Base-by-base conservation (phyloP, 1,139 yeast species). In the Candida albicans region DNA sequence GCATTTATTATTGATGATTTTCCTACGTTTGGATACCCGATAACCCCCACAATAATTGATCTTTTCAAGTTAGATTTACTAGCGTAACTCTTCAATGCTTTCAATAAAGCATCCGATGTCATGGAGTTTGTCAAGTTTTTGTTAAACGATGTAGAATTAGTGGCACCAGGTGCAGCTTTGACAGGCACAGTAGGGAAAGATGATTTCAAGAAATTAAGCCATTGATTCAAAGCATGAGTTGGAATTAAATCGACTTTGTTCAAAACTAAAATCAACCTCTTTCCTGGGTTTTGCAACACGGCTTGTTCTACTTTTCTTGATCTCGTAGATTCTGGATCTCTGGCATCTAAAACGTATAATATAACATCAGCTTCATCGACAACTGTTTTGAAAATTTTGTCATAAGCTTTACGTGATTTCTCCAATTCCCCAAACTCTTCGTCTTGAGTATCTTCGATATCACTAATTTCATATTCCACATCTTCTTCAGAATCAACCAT, bases 301-400 rank as follows among this genome's bases (percentile, higher is more conserved):
- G 95, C 88, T 61, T 88, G 86, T 70, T 93, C 99, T 33, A 93
- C 95, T 61, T 82, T 88, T 61, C 83, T 81, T 10, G 97, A 90
- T 61, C 99, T 81, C 4, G 99, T 93, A 29, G 91, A 83, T 64
- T 88, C 96, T 42, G 99, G 99, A 66, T 93, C 97, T 65, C 99
- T 83, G 2, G 99, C 96, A 68, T 93, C 99, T 59, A 93, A 73
- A 18, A 93, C 97, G 57, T 95, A 93, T 45, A 93, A 73, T 26
- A 93, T 75, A 46, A 93, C 97, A 65, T 91, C 98, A 1, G 96
- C 75, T 26, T 90, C 84, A 47, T 89, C 97, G 38, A 91, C 91
- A 34, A 84, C 90, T 4, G 83, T 69, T 61, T 84, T 84, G 71
- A 86, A 85, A 41, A 91, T 87, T 65, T 90, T 88, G 62, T 90